A percentile compares a stretch with the other conserved stretches of the same genome.
Evolutionary conservation across 345 rosid genomes (phyloP).

Genomic region (Punica granatum): DNA sequence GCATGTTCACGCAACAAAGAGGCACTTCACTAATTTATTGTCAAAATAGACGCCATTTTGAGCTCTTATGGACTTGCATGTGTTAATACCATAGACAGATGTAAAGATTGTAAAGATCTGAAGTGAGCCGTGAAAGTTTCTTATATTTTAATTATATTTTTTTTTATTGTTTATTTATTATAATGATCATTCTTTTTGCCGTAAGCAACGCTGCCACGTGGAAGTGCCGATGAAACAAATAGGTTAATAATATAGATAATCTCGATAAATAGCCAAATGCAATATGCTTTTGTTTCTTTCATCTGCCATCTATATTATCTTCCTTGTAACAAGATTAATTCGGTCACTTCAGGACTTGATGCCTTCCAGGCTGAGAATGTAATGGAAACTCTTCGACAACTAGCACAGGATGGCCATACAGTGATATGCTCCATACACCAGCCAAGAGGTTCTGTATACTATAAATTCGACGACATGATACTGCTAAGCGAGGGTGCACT

Average conservation of each 20-base stretch:
- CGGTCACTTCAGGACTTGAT: conserved; percentile 62
- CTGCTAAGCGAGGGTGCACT: conserved; percentile 71
- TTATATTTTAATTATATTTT: not conserved
- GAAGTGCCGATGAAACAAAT: not conserved
- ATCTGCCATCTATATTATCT: not conserved
- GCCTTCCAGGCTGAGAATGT: conserved; percentile 97
- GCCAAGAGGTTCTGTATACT: conserved; percentile 89
- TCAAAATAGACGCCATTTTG: not conserved
- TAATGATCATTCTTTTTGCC: too few species aligned
- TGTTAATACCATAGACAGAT: not conserved
- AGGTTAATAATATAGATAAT: not conserved
- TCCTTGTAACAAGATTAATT: not conserved
- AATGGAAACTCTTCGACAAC: conserved; percentile 87
- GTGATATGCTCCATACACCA: conserved; percentile 98
- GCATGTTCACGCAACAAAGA: not conserved
- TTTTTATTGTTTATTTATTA: too few species aligned
- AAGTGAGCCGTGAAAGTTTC: not conserved
- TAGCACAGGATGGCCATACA: conserved; percentile 90
- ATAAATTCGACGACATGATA: conserved; percentile 86
- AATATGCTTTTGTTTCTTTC: not conserved
- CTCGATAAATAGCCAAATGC: not conserved
- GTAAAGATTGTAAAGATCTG: not conserved
- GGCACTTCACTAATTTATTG: not conserved
- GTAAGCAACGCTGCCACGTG: not conserved
- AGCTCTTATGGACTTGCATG: not conserved